A percentile compares a stretch with the other conserved stretches of the same genome.
Evolutionary conservation across 495 filamentous ascomycete species (phyloP).

Genomic region (Neurospora pannonica): DNA sequence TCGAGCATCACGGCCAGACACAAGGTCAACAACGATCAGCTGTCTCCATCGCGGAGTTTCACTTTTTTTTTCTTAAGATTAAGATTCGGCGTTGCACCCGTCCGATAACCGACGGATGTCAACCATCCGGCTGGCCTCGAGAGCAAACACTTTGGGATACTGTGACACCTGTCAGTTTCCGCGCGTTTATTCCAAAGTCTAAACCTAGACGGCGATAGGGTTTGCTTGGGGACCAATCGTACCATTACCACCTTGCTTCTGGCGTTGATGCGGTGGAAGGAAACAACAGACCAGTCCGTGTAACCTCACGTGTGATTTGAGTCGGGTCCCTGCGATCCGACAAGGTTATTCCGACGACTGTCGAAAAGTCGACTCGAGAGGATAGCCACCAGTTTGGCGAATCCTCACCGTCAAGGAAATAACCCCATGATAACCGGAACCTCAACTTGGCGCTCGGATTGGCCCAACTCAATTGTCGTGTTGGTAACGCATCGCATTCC

Average conservation of each 20-base stretch:
- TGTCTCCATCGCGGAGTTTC: neutral
- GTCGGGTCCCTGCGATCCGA: neutral
- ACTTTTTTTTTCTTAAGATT: neutral
- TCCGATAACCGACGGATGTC: neutral
- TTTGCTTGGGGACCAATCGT: neutral
- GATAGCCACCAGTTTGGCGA: neutral
- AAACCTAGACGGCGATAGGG: neutral
- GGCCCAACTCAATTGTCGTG: neutral
- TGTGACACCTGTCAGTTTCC: neutral
- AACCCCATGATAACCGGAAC: neutral
- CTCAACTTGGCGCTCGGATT: neutral
- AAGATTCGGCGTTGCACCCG: neutral
- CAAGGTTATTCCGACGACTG: neutral
- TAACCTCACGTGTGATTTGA: neutral
- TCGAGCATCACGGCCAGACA: neutral
- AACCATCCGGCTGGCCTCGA: neutral
- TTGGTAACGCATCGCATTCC: neutral
- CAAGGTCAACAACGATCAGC: neutral
- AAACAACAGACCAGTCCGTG: neutral
- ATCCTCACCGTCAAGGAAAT: neutral
- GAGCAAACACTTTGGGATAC: neutral
- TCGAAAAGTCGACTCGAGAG: neutral
- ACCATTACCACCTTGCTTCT: neutral
- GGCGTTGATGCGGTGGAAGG: neutral
- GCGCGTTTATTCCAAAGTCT: neutral